These are phyloP conservation scores for Wickerhamiella siamensis DNA, from an alignment of 805 yeast genomes.

Conservation along the genomic window DNA sequence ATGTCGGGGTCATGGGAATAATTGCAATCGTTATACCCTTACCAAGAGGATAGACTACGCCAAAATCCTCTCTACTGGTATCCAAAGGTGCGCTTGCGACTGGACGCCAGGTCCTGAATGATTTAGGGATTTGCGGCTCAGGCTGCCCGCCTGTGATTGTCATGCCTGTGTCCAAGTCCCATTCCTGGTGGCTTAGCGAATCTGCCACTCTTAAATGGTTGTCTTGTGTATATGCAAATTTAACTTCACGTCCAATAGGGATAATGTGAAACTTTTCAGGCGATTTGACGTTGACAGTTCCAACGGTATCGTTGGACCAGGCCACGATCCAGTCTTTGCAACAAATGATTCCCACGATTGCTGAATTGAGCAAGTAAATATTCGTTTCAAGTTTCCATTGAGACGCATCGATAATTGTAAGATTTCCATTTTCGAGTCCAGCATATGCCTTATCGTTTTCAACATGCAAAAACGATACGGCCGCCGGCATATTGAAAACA, in stretches of 20 bases:
- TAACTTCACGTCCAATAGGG: not conserved
- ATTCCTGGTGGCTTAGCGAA: not conserved
- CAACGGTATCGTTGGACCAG: conserved; percentile 1
- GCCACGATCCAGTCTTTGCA: not conserved
- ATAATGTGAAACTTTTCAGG: not conserved
- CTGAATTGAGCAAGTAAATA: not conserved
- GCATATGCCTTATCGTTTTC: not conserved
- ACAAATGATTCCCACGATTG: not conserved
- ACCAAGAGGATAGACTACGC: not conserved
- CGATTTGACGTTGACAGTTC: not conserved
- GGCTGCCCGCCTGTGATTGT: not conserved
- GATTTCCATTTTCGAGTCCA: conserved; percentile 5
- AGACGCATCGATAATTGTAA: not conserved
- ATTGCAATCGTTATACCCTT: not conserved
- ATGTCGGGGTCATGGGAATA: not conserved
- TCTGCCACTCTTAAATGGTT: not conserved
- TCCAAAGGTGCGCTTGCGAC: not conserved
- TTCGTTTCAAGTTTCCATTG: not conserved
- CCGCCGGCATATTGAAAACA: not conserved
- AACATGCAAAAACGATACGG: not conserved
- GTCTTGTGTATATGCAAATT: not conserved
- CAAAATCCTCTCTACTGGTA: not conserved
- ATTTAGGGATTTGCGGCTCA: not conserved
- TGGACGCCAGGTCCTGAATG: not conserved
- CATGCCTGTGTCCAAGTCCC: not conserved